Base-by-base conservation (phyloP, 306 rosid genomes). In the Cucurbita argyrosperma region DNA sequence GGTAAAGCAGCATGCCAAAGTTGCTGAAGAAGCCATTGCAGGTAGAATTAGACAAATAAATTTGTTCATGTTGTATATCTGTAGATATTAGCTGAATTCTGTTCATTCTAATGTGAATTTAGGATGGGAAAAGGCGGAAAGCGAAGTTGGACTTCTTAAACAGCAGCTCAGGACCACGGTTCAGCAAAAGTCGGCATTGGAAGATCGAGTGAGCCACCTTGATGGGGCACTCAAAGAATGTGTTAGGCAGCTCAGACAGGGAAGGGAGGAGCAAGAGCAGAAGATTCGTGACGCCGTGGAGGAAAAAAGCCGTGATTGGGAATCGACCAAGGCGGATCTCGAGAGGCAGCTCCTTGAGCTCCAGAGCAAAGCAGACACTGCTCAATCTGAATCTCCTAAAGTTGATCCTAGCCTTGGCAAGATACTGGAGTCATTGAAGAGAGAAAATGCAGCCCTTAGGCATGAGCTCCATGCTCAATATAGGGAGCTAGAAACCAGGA, bases 111-210 rank as follows among this genome's bases (percentile, higher is more conserved):
- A 8, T 52, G 14, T 55, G 55, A 42, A 58, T 80, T 35, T 80
- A 91, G 99, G 99, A 21, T 95, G 99, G 99, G 99, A 95, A 86
- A 89, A 87, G 82, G 96, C 97, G 26, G 96, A 91, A 89, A 89
- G 87, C 52, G 99, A 91, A 85, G 96, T 85, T 74, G 68, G 80
- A 21, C 77, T 79, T 74, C 74, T 89, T 74, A 95, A 87, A 84
- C 90, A 87, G 72, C 90, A 89, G 82, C 88, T 91, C 39, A 96
- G 87, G 70, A 80, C 80, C 60, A 85, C 84, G 42, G 57, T 78
- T 65, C 83, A 77, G 75, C 87, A 83, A 86, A 95, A 89, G 76
- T 87, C 87, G 1, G 80, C 76, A 47, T 66, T 95, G 49, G 96
- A 88, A 82, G 92, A 91, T 75, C 87, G 92, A 40, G 91, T 82